Base-by-base conservation (phyloP, 805 yeast species). In the Metschnikowia similis region DNA sequence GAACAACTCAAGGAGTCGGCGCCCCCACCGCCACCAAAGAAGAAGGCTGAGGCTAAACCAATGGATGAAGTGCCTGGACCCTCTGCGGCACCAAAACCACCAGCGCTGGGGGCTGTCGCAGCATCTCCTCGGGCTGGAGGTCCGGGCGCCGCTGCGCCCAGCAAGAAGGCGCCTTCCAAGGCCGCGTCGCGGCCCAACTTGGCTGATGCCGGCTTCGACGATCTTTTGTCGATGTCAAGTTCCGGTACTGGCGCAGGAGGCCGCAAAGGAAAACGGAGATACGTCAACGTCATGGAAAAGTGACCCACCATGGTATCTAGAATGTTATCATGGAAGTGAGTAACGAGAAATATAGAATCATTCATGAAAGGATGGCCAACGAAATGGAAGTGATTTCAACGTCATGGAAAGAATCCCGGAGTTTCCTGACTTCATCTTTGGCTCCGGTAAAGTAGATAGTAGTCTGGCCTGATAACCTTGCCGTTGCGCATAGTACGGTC, bases 61-160 rank as follows among this genome's bases (percentile, higher is more conserved):
- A n/a, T 32, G 30, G 45, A 26, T 8, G 37, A 30, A 4, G 16
- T 30, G 8, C 11, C 41, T 6, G 30, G 31, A 3, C 17, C 34
- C 13, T 21, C 50, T 8, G 55, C 52, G 2, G 52, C 49, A 9
- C 52, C 54, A 28, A 41, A 50, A 44, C 48, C 48, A 11, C 47
- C 55, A 14, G 34, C 47, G 10, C 43, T 48, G 3, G 34, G 42
- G 34, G 14, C 26, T 9, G 29, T 39, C 34, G 34, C 34, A 39
- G 32, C 42, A 16, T 27, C 49, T 29, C 10, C 38, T 35, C 36
- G 48, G 4, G 14, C 35, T 27, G 52, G 67, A 72, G 9, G 66
- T 79, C 1, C 76, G 79, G 8, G 82, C 84, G 1, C 85, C 89
- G 6, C 91, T 95, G 8, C 92, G 91, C 7, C 76, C 74, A 17